Percentiles rank a stretch among this genome's conserved stretches.
These are phyloP conservation scores for Hanseniaspora valbyensis DNA, from an alignment of 805 yeast genomes.

Conservation along the genomic window DNA sequence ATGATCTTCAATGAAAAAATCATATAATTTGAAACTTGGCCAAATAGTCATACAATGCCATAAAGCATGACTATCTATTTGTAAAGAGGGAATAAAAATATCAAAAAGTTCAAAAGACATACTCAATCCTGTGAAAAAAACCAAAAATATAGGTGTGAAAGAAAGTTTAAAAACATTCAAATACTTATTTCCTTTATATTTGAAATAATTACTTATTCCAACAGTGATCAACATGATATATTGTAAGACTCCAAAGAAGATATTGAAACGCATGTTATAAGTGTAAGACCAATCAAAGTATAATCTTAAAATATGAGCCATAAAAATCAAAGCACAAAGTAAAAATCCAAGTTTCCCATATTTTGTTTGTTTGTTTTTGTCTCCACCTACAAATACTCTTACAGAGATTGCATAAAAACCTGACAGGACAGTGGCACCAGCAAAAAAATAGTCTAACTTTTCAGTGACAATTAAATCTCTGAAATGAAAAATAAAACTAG, in stretches of 20 bases:
- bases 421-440: constrained; percentile 73
- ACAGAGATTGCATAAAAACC: constrained; percentile 63
- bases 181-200: constrained; percentile 12
- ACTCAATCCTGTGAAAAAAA: constrained; percentile 48
- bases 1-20: constrained; percentile 41
- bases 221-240: constrained; percentile 35
- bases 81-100: constrained; percentile 58
- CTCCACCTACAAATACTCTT: constrained; percentile 47
- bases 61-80: constrained; percentile 81
- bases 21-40: constrained; percentile 69
- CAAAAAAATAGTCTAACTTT: constrained; percentile 80
- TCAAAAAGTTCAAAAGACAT: constrained; percentile 88
- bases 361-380: constrained; percentile 17
- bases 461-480: constrained; percentile 75
- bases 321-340: constrained; percentile 35
- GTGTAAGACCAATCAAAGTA: constrained; percentile 75
- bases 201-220: constrained; percentile 27
- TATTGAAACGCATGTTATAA: constrained; percentile 87
- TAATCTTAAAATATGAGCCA: constrained; percentile 55
- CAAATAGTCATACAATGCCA: constrained; percentile 88
- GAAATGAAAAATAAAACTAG: constrained; percentile 77
- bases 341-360: background rate
- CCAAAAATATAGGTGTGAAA: constrained; percentile 42
- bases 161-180: constrained; percentile 21
- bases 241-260: constrained; percentile 65